Conservation (phyloP, 2,329 filamentous ascomycete genomes). For the Pseudogymnoascus sp. region DNA sequence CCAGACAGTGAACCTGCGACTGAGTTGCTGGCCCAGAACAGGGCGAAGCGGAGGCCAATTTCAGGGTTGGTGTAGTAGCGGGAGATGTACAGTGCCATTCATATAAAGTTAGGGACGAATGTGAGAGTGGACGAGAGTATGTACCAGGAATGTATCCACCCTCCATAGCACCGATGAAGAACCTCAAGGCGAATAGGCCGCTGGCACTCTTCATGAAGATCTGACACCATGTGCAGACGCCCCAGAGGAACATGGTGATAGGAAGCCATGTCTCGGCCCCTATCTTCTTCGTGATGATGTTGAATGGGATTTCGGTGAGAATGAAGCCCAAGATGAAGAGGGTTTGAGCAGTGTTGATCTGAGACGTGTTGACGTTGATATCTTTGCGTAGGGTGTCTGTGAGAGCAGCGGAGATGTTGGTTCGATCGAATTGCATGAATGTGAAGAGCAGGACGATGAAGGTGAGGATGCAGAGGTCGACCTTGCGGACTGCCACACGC, state of each 20-base stretch:
- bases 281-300: conserved; percentile 26
- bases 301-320: conserved; percentile 27
- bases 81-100: conserved; percentile 20
- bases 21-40: conserved; percentile 10
- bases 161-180: conserved; percentile 11
- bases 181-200: conserved; percentile 3
- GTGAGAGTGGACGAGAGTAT: not conserved
- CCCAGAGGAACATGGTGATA: conserved; percentile 21
- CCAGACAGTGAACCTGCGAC: conserved; percentile 7
- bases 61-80: conserved; percentile 24
- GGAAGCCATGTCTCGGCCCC: conserved; percentile 27
- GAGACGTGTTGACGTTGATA: conserved; percentile 22
- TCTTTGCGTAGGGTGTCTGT: conserved; percentile 25
- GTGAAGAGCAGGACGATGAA: conserved; percentile 20
- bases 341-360: conserved; percentile 27
- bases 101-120: not conserved
- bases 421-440: conserved; percentile 24
- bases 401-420: conserved; percentile 24
- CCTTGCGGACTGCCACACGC: conserved; percentile 1
- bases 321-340: conserved; percentile 27
- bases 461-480: conserved; percentile 9
- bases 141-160: conserved; percentile 11
- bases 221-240: conserved; percentile 10
- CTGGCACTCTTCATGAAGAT: conserved; percentile 7
- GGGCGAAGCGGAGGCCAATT: conserved; percentile 14